These are phyloP conservation scores for Geosiphon pyriformis DNA, from an alignment of 192 early-diverging fungal genomes.

Conservation along the genomic window DNA sequence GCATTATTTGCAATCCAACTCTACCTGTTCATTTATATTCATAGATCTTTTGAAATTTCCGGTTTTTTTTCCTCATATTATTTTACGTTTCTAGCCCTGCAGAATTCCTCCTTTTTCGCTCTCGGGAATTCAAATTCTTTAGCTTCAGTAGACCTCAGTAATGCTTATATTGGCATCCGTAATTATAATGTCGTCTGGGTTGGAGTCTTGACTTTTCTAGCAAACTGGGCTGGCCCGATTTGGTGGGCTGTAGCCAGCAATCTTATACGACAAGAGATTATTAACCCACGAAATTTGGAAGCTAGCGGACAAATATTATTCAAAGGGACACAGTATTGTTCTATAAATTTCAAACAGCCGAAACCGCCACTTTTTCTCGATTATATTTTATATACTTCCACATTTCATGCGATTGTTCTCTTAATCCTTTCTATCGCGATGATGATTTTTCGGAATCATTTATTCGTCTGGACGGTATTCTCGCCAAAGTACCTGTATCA, in stretches of 20 bases:
- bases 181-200: constrained; percentile 55
- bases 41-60: background rate
- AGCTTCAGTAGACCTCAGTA: constrained; percentile 71
- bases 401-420: constrained; percentile 46
- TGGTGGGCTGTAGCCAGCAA: constrained; percentile 56
- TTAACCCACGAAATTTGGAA: background rate
- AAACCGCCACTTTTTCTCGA: constrained; percentile 14
- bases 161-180: constrained; percentile 68
- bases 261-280: constrained; percentile 22
- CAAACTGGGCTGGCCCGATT: constrained; percentile 69
- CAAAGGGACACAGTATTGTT: background rate
- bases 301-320: constrained; percentile 11
- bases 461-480: constrained; percentile 83
- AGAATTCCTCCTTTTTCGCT: constrained; percentile 58
- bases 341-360: background rate
- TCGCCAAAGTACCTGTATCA: constrained; percentile 78
- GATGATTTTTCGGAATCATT: constrained; percentile 56
- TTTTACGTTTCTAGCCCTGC: constrained; percentile 39
- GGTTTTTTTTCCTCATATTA: background rate
- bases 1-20: constrained; percentile 50
- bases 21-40: constrained; percentile 27
- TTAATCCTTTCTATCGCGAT: constrained; percentile 57
- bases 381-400: constrained; percentile 28
- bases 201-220: constrained; percentile 60
- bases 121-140: constrained; percentile 75